Conservation (phyloP, 352 stramenopile species). For the Globisporangium irregulare region DNA sequence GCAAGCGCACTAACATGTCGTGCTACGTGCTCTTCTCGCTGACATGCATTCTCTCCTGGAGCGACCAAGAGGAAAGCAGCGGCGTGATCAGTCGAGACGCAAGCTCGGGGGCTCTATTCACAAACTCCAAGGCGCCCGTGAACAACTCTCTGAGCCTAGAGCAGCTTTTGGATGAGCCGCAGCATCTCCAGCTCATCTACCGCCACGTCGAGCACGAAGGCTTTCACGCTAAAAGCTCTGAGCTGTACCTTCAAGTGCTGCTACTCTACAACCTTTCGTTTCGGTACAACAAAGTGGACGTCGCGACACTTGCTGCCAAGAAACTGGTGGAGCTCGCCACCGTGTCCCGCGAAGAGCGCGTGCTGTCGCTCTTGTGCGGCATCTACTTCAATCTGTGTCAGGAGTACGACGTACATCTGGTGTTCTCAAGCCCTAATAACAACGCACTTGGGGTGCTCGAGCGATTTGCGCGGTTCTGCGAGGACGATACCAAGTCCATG, state of each 20-base stretch:
- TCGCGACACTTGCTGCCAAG: constrained; percentile 32
- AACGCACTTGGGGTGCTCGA: constrained; percentile 35
- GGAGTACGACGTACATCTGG: constrained; percentile 51
- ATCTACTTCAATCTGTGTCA: constrained; percentile 68
- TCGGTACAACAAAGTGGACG: constrained; percentile 51
- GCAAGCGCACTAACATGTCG: constrained; percentile 24
- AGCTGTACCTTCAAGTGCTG: constrained; percentile 63
- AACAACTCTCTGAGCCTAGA: constrained; percentile 22
- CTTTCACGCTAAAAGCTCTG: constrained; percentile 36
- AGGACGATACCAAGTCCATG: constrained; percentile 40
- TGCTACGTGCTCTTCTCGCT: constrained; percentile 64
- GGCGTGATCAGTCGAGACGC: constrained; percentile 9
- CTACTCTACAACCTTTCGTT: constrained; percentile 79
- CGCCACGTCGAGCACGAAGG: constrained; percentile 36
- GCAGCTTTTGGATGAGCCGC: constrained; percentile 45
- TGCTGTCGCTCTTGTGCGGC: constrained; percentile 40
- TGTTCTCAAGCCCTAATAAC: constrained; percentile 27
- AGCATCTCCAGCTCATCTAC: constrained; percentile 44
- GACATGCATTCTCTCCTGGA: constrained; percentile 64
- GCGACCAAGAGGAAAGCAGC: constrained; percentile 28
- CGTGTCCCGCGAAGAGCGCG: constrained; percentile 10
- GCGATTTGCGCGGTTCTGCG: constrained; percentile 31
- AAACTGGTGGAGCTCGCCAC: constrained; percentile 35
- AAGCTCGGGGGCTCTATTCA: constrained; percentile 4
- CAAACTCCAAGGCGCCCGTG: not conserved